Evolutionary conservation across 441 rosid genomes (phyloP), one percentile per base, ranked within the genome.

Genomic region (Jatropha multifida): DNA sequence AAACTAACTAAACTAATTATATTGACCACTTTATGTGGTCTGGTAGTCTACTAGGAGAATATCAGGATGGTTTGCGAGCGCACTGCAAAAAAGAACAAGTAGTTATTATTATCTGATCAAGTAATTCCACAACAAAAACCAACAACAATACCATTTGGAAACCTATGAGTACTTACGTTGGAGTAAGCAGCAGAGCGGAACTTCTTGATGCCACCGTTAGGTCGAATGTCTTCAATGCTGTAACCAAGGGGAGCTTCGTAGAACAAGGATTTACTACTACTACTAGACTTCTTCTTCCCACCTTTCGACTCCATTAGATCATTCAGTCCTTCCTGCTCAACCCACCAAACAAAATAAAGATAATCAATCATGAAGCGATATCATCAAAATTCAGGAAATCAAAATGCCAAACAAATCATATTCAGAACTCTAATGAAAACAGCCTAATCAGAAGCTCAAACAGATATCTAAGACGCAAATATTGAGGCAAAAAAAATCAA

Each of bases 221-320:
- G 98, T 77, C 97, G 86, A 78, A 93, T 58, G 92, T 93, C 97
- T 85, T 93, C 97, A 81, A 89, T 93, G 92, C 90, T 82, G 85
- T 91, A 93, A 74, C 93, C 96, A 42, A 93, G 96, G 64, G 98
- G 94, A 84, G 98, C 96, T 90, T 93, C 96, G 85, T 89, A 91
- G 85, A 85, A 86, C 32, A 85, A 74, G 6, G 87, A 78, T 82
- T 81, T 88, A 87, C 88, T 81, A 83, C 82, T 83, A 86, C 88
- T 87, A 70, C 83, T 83, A 65, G 90, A 90, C 88, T 86, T 90
- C 88, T 90, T 88, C 71, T 90, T 90, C 74, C 98, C 94, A 75
- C 92, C 91, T 90, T 93, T 89, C 2, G 92, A 85, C 86, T 93
- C 94, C 98, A 93, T 93, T 88, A 83, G 90, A 79, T 80, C 97